phyloP scores from a whole-genome alignment of 352 stramenopile genomes.

The Blastocystis sp. region DNA sequence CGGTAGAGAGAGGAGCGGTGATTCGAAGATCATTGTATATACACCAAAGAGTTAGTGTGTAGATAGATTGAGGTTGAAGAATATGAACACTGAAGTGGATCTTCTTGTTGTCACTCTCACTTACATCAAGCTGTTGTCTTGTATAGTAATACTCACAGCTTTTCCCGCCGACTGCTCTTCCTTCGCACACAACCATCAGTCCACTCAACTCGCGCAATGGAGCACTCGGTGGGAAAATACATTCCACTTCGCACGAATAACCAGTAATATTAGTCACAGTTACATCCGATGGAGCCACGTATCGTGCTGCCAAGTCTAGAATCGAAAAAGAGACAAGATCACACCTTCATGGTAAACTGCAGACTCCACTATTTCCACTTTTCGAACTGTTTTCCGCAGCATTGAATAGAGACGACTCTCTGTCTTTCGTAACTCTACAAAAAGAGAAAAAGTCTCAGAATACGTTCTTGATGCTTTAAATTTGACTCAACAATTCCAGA shows the following conservation, averaged over 20 bases:
- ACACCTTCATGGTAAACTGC: constrained; percentile 16
- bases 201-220: background rate
- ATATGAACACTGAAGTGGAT: no score
- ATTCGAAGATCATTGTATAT: background rate
- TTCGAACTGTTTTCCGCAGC: background rate
- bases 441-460: background rate
- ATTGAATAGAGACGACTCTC: background rate
- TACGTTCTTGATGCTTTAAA: background rate
- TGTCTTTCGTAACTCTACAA: background rate
- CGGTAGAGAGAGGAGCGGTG: background rate
- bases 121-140: no score
- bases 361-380: background rate
- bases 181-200: background rate
- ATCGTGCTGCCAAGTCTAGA: background rate
- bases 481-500: background rate
- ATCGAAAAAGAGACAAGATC: background rate
- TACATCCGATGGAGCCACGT: background rate
- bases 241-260: background rate
- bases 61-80: background rate
- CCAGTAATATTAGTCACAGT: background rate
- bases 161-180: no score
- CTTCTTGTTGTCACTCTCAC: no score
- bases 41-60: background rate
- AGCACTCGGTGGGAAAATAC: background rate
- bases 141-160: no score